A percentile compares a stretch with the other conserved stretches of the same genome.
phyloP scores from a whole-genome alignment of 2,329 filamentous ascomycete genomes.

The Lasiodiplodia citricola region DNA sequence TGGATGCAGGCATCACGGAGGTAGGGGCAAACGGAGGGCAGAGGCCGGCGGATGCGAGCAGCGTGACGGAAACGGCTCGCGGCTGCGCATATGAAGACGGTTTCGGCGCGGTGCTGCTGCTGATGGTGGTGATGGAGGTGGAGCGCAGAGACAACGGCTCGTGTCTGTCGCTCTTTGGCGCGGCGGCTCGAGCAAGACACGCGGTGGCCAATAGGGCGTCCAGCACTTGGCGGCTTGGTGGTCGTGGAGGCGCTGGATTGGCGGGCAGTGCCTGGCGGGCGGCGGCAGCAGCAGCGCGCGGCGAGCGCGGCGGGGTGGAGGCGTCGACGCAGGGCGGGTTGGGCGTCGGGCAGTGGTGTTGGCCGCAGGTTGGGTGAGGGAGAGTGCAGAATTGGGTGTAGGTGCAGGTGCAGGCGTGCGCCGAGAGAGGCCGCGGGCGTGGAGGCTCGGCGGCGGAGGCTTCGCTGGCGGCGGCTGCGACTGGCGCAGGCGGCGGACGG shows the following conservation, averaged over 20 bases:
- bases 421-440: constrained; percentile 5
- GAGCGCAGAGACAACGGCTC: constrained; percentile 20
- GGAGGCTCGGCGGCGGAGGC: constrained; percentile 11
- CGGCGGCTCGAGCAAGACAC: constrained; percentile 3
- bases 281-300: constrained; percentile 16
- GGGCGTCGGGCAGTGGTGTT: constrained; percentile 4
- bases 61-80: constrained; percentile 43
- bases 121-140: constrained; percentile 26
- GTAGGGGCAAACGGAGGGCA: constrained; percentile 42
- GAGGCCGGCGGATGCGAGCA: constrained; percentile 35
- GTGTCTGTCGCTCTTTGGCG: constrained; percentile 25
- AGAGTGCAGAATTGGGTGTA: constrained; percentile 4
- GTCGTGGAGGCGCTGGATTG: constrained; percentile 42
- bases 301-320: constrained; percentile 10
- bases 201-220: constrained; percentile 43
- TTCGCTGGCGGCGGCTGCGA: constrained; percentile 11
- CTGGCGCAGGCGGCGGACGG: constrained; percentile 10
- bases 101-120: constrained; percentile 30
- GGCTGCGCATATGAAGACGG: constrained; percentile 40
- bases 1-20: constrained; percentile 44
- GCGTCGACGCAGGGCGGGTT: constrained; percentile 5
- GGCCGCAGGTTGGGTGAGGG: neutral
- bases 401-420: constrained; percentile 3
- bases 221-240: constrained; percentile 43
- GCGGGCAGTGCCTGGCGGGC: constrained; percentile 22